Percentiles rank a stretch among this genome's conserved stretches.
Evolutionary conservation across 768 basidiomycete species (phyloP).

Genomic region (Kwoniella mangroviensis): DNA sequence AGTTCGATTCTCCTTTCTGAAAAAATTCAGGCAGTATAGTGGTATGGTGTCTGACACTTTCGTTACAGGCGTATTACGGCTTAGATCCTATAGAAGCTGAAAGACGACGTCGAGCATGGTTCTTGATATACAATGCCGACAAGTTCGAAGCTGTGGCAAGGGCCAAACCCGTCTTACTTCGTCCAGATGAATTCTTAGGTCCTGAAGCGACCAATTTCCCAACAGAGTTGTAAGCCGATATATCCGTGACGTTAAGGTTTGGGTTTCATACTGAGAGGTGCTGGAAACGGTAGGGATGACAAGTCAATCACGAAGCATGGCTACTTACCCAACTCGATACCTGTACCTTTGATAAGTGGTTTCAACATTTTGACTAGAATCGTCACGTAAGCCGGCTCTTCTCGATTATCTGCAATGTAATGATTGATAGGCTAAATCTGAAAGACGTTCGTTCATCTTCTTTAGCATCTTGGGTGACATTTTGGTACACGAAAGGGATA

Average conservation of each 20-base stretch:
- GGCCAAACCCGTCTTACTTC: slow-evolving; percentile 32
- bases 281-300: slow-evolving; percentile 28
- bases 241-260: too few species aligned
- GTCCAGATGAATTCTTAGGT: slow-evolving; percentile 41
- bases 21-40: neutral
- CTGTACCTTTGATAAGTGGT: slow-evolving; percentile 32
- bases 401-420: neutral
- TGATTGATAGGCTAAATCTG: too few species aligned
- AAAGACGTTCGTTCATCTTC: too few species aligned
- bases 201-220: slow-evolving; percentile 34
- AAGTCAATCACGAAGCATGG: slow-evolving; percentile 33
- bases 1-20: neutral
- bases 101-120: slow-evolving; percentile 35
- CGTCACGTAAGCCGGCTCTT: slow-evolving; percentile 22
- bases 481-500: slow-evolving; percentile 36
- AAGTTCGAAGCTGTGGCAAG: slow-evolving; percentile 37
- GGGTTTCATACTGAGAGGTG: too few species aligned
- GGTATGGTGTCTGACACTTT: neutral
- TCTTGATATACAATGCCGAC: slow-evolving; percentile 39
- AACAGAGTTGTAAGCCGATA: slow-evolving; percentile 32
- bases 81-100: slow-evolving; percentile 41
- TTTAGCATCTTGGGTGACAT: slow-evolving; percentile 37
- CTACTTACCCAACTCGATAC: slow-evolving; percentile 25
- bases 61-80: slow-evolving; percentile 6
- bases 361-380: slow-evolving; percentile 39